Evolutionary conservation across 345 rosid species (phyloP).

Genomic region (Rhizophora mangle): DNA sequence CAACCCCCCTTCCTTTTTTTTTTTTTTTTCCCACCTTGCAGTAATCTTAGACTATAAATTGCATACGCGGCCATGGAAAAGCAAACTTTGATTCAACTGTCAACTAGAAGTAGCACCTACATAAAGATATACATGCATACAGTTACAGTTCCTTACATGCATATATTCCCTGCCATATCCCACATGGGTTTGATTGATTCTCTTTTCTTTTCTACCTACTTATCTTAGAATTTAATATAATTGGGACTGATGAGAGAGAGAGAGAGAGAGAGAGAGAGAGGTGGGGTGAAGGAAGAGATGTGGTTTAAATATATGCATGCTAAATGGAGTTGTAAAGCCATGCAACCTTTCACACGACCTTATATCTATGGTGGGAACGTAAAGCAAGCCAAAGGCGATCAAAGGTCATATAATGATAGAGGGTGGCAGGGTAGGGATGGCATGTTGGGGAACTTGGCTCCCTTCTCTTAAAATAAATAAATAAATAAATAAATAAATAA

Average conservation of each 20-base stretch:
- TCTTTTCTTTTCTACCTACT: neutral
- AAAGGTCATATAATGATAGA: no score
- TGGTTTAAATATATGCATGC: neutral
- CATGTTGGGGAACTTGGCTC: no score
- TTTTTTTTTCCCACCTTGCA: neutral
- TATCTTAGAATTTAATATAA: neutral
- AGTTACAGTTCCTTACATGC: neutral
- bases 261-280: neutral
- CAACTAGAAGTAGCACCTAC: slow-evolving; percentile 1
- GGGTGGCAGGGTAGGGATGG: no score
- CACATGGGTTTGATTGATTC: slow-evolving; percentile 14
- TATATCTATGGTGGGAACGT: no score
- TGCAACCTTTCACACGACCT: neutral
- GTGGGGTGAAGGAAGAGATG: no score
- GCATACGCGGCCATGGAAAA: neutral
- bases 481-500: no score
- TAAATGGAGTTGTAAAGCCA: neutral
- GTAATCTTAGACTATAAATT: slow-evolving; percentile 4
- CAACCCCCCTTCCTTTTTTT: neutral
- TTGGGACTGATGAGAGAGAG: neutral
- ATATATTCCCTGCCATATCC: neutral
- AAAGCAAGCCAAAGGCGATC: no score
- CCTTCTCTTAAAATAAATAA: no score
- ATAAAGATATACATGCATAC: neutral
- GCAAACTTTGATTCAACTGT: neutral